Conservation (phyloP, 2,329 filamentous ascomycete genomes). For the Trichoderma cornu-damae region DNA sequence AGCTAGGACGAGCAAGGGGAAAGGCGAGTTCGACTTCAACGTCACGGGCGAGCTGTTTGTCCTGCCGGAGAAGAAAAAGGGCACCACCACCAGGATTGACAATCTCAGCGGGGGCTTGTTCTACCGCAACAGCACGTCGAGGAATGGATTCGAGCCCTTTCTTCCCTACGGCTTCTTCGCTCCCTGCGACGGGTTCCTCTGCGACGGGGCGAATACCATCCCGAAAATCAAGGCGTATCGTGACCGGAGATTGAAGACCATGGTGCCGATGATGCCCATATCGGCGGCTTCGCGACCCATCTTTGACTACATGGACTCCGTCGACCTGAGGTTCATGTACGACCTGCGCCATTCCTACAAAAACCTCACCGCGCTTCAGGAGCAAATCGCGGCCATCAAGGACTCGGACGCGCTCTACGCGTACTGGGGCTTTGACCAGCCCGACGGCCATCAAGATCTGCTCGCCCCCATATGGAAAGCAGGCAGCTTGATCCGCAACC, state of each 20-base stretch:
- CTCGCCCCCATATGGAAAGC: constrained; percentile 42
- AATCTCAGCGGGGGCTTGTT: constrained; percentile 41
- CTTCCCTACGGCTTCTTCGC: constrained; percentile 44
- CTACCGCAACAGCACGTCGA: constrained; percentile 35
- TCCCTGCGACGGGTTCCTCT: constrained; percentile 41
- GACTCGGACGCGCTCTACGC: constrained; percentile 38
- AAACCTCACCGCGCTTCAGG: constrained; percentile 38
- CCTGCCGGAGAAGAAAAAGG: constrained; percentile 39
- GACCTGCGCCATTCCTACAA: constrained; percentile 41
- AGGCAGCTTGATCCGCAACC: constrained; percentile 40
- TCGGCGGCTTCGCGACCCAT: constrained; percentile 30
- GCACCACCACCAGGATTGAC: constrained; percentile 44
- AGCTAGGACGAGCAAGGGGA: constrained; percentile 28
- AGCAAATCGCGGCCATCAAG: constrained; percentile 38
- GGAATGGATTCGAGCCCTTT: constrained; percentile 35
- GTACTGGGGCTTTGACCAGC: constrained; percentile 44
- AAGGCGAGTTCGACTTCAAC: constrained; percentile 32
- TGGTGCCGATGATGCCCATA: constrained; percentile 40
- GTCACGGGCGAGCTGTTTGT: constrained; percentile 37
- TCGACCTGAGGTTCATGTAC: constrained; percentile 41
- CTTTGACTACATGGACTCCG: constrained; percentile 37
- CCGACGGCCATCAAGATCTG: constrained; percentile 53
- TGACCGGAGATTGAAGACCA: constrained; percentile 40
- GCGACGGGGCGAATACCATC: constrained; percentile 30
- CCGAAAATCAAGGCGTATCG: constrained; percentile 33